phyloP scores from a whole-genome alignment of 1,284 basidiomycete genomes.

The Volvariella volvacea region DNA sequence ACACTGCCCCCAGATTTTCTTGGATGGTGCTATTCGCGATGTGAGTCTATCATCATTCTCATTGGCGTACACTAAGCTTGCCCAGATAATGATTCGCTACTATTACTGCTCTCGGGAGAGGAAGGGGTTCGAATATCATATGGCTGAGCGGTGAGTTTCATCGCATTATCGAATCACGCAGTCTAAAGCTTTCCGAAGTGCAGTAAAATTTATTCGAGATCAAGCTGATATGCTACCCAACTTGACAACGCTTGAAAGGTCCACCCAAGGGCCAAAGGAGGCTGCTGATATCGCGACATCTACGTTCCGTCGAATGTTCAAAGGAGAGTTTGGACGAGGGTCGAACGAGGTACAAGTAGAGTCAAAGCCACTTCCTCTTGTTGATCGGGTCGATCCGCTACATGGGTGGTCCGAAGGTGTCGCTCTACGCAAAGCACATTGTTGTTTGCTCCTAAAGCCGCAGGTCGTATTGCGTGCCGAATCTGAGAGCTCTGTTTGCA shows the following conservation, averaged over 20 bases:
- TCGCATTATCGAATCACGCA: conserved; percentile 1
- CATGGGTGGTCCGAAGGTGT: conserved; percentile 69
- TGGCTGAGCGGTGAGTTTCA: conserved; percentile 68
- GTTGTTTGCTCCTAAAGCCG: conserved; percentile 84
- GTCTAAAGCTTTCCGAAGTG: conserved; percentile 34
- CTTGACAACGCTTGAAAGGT: too few relatives aligned
- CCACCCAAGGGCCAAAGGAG: conserved; percentile 17
- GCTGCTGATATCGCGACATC: conserved; percentile 56
- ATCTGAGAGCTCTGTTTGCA: conserved; percentile 54
- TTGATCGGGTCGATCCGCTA: conserved; percentile 46
- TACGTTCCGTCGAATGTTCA: conserved; percentile 56
- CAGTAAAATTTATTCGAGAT: conserved; percentile 80
- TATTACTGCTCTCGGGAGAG: conserved; percentile 77
- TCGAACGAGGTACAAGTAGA: conserved; percentile 4
- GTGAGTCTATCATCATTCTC: conserved; percentile 40
- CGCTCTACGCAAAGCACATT: conserved; percentile 63
- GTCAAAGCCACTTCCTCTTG: conserved; percentile 20
- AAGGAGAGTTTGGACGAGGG: conserved; percentile 27
- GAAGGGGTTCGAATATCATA: conserved; percentile 81
- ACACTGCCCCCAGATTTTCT: conserved; percentile 80
- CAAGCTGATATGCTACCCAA: conserved; percentile 46
- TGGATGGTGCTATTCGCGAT: conserved; percentile 77
- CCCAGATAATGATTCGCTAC: conserved; percentile 81
- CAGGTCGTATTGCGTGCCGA: conserved; percentile 82
- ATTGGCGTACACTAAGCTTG: neutral